These are phyloP conservation scores for Termitomyces sp. DNA, from an alignment of 768 basidiomycete species.

Conservation along the genomic window DNA sequence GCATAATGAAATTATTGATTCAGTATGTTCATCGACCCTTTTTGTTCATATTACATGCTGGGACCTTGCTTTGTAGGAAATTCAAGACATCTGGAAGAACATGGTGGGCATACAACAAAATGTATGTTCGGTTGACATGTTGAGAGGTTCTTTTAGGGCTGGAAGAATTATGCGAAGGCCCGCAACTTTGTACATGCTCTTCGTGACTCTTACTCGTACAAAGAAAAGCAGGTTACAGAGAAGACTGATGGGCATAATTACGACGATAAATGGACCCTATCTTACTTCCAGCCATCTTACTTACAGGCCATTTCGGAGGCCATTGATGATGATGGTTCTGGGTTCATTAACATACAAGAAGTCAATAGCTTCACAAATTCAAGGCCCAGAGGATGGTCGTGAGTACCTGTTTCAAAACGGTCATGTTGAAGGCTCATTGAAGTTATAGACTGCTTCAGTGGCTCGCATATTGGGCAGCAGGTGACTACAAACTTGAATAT, in stretches of 20 bases:
- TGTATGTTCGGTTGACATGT: neutral
- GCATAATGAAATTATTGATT: neutral
- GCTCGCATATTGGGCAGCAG: no score
- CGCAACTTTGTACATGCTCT: neutral
- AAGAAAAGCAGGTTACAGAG: neutral
- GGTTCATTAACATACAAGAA: neutral
- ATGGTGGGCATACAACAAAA: neutral
- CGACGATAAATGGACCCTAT: neutral
- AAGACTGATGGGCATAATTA: no score
- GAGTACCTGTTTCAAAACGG: no score
- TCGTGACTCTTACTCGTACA: neutral
- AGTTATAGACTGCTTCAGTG: neutral
- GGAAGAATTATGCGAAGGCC: neutral
- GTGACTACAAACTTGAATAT: no score
- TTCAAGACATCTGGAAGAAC: neutral
- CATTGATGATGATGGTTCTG: constrained; percentile 4
- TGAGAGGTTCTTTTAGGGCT: neutral
- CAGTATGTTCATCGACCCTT: neutral
- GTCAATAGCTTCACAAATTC: neutral
- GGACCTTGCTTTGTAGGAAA: neutral
- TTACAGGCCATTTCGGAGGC: neutral
- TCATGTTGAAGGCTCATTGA: no score
- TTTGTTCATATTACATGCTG: neutral
- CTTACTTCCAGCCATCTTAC: neutral
- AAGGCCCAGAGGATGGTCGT: neutral